phyloP scores from a whole-genome alignment of 768 basidiomycete genomes.

The Stropharia rugosoannulata region DNA sequence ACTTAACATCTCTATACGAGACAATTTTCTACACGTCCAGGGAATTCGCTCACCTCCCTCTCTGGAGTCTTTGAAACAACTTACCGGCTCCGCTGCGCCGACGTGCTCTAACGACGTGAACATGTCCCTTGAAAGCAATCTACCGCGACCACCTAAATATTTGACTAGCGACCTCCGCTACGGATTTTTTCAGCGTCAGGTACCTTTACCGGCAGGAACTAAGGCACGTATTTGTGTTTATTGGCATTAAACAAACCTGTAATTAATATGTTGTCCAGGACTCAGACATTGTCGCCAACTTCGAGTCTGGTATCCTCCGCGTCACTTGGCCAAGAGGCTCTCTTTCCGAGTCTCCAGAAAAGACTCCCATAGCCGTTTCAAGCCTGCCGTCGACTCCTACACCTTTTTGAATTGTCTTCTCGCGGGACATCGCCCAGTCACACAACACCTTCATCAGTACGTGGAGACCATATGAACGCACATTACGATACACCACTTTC shows the following conservation, averaged over 20 bases:
- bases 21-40: constrained; percentile 30
- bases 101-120: background rate
- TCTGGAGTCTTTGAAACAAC: constrained; percentile 2
- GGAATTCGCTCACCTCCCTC: constrained; percentile 31
- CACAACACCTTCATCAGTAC: too few relatives aligned
- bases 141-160: constrained; percentile 4
- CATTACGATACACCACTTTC: too few relatives aligned
- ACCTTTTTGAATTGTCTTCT: too few relatives aligned
- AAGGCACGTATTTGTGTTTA: constrained; percentile 28
- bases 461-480: too few relatives aligned
- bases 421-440: too few relatives aligned
- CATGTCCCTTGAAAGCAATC: background rate
- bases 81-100: background rate
- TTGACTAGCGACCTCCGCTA: constrained; percentile 40
- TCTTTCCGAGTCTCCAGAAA: constrained; percentile 1
- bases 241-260: constrained; percentile 10
- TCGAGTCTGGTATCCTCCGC: constrained; percentile 40
- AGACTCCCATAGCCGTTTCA: background rate
- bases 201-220: constrained; percentile 36
- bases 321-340: constrained; percentile 39
- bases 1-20: constrained; percentile 32
- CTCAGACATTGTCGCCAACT: constrained; percentile 32
- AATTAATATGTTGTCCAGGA: constrained; percentile 29
- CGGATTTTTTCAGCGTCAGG: constrained; percentile 38
- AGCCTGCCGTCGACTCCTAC: too few relatives aligned